Evolutionary conservation across 2,329 filamentous ascomycete species (phyloP).

Genomic region (Raffaelea ambrosiae): DNA sequence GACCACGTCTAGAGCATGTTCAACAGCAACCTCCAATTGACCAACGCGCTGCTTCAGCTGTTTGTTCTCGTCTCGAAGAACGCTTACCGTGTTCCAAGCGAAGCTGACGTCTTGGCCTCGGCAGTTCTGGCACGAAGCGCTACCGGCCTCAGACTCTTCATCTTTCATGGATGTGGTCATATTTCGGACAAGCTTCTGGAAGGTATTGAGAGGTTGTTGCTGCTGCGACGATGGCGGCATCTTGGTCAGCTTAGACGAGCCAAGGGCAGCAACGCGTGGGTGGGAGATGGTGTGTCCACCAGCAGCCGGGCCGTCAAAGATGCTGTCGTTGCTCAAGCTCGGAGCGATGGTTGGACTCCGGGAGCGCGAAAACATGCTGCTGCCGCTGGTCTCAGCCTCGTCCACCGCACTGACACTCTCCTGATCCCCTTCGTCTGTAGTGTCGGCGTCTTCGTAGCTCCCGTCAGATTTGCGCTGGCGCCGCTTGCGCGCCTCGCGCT

Average conservation of each 20-base stretch:
- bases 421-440: constrained; percentile 24
- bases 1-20: constrained; percentile 52
- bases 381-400: constrained; percentile 41
- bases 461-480: constrained; percentile 20
- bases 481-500: constrained; percentile 29
- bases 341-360: constrained; percentile 46
- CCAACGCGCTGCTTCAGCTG: constrained; percentile 51
- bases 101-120: constrained; percentile 48
- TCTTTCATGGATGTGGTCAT: constrained; percentile 26
- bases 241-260: too few species aligned
- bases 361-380: constrained; percentile 46
- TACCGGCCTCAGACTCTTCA: constrained; percentile 14
- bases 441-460: constrained; percentile 36
- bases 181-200: constrained; percentile 40
- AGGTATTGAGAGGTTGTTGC: constrained; percentile 30
- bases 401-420: constrained; percentile 36
- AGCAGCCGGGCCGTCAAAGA: constrained; percentile 11
- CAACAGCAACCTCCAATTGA: constrained; percentile 50
- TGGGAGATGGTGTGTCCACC: constrained; percentile 6
- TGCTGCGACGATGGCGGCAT: neutral
- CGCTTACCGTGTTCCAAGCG: constrained; percentile 57
- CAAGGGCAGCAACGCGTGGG: constrained; percentile 12
- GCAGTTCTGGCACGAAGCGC: constrained; percentile 54
- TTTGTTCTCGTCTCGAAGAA: constrained; percentile 54
- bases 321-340: constrained; percentile 12